Evolutionary conservation across 192 early-diverging fungal species (phyloP), one percentile per base, ranked within the genome.

Genomic region (Entrophospora sp.): DNA sequence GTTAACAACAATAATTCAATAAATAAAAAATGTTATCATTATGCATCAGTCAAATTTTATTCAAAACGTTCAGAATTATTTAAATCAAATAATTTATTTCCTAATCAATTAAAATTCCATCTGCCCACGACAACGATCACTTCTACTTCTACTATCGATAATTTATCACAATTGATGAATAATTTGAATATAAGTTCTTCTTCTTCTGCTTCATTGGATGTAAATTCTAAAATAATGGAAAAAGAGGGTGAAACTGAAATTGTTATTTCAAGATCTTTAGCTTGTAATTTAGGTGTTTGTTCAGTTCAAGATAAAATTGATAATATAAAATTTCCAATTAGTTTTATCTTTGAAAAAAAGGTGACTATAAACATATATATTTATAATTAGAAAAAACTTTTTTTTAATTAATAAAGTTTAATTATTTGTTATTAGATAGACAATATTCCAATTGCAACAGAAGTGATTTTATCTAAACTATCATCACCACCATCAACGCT

Each of bases 61-160:
- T 57, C 55, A 22, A 57, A 57, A 57, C 24, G 24, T 57, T 57
- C 55, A 20, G 55, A 18, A 35, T 57, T 57, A 36, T 57, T 57
- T 57, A 30, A 34, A 36, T 30, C 18, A 18, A 57, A 12, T 22
- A 24, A 24, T 4, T 16, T 18, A 20, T 57, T 57, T 35, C 55
- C 55, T 18, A 34, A 57, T 10, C 34, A 57, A 37, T 57, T 57
- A 8, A 20, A 56, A 35, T 56, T 56, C 36, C 6, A 4, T 10
- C 36, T 37, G 10, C 8, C 18, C n/a, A n/a, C 2, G 8, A 31
- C 16, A 18, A 25, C 13, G 6, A 35, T 35, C n/a, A n/a, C n/a
- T n/a, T n/a, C n/a, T n/a, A n/a, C n/a, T n/a, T n/a, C n/a, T n/a
- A n/a, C n/a, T n/a, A n/a, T n/a, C n/a, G n/a, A n/a, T n/a, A n/a